Evolutionary conservation across 2,329 filamentous ascomycete genomes (phyloP).

Genomic region (Alternaria arbusti): DNA sequence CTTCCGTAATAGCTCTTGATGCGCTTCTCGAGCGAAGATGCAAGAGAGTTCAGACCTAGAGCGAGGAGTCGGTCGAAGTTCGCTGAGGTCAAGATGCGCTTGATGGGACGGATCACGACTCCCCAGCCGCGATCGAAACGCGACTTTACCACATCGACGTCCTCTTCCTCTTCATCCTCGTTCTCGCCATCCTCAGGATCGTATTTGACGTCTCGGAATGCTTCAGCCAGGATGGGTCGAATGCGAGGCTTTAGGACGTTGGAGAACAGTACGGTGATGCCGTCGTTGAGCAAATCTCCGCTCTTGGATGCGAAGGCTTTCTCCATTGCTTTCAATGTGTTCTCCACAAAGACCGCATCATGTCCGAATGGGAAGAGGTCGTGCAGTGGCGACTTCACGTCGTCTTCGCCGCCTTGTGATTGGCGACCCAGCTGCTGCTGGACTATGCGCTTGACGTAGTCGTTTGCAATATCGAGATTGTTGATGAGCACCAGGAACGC

Average conservation of each 20-base stretch:
- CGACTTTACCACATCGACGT: conserved; percentile 70
- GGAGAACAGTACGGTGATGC: conserved; percentile 83
- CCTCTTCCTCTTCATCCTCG: conserved; percentile 56
- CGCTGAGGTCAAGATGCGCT: conserved; percentile 78
- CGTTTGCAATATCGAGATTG: conserved; percentile 89
- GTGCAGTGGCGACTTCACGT: conserved; percentile 48
- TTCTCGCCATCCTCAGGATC: conserved; percentile 56
- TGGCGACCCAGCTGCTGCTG: conserved; percentile 63
- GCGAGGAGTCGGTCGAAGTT: conserved; percentile 80
- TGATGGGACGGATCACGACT: conserved; percentile 81
- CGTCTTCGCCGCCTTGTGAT: conserved; percentile 49
- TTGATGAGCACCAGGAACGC: conserved; percentile 93
- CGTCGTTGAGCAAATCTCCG: conserved; percentile 81
- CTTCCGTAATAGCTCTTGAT: conserved; percentile 81
- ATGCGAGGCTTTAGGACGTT: conserved; percentile 86
- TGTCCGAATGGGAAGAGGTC: conserved; percentile 81
- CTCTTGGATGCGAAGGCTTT: conserved; percentile 78
- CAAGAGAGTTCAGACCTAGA: conserved; percentile 75
- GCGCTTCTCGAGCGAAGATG: conserved; percentile 83
- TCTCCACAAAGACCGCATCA: conserved; percentile 73
- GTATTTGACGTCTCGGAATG: conserved; percentile 93
- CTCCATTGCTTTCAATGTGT: conserved; percentile 72
- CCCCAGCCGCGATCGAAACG: conserved; percentile 89
- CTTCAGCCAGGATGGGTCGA: conserved; percentile 81
- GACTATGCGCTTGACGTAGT: conserved; percentile 90